Evolutionary conservation across 225 moss, liverwort and hornwort genomes (phyloP), one percentile per base, ranked within the genome.

Genomic region (Bryoerythrophyllum caledonicum): DNA sequence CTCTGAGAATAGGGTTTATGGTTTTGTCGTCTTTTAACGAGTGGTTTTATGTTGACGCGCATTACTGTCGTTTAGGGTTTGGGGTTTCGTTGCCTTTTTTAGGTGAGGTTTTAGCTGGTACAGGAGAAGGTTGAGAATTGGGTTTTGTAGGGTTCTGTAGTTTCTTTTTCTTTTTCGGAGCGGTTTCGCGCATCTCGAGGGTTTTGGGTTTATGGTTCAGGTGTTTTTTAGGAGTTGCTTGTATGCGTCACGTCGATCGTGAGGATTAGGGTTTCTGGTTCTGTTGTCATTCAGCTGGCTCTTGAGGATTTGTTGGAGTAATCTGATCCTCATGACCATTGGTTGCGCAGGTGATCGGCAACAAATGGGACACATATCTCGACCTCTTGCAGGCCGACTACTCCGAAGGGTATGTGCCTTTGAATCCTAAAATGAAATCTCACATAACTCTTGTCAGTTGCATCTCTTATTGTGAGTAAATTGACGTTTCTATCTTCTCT

Each of bases 301-400:
- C 20, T 2, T 15, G 17, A 48, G 48, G 5, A 6, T 49, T 74
- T 35, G 38, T 28, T 25, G 74, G 52, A 26, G 25, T n/a, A 12
- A 30, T 30, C 7, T 13, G 8, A 48, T 4, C 28, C 46, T 67
- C 24, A 6, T 48, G 54, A 24, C 16, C 52, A 40, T 63, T 74
- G 49, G 8, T 34, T 67, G 57, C 19, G 73, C 84, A 95, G 94
- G 93, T 95, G 65, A 95, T 93, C 30, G 93, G 93, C 46, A 93
- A 93, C 86, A 95, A 95, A 72, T 95, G 95, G 95, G 95, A 95
- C 65, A 93, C 93, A 0, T 93, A 95, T 71, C 84, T 95, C 3
- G 95, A 95, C 83, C 93, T 95, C 67, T 85, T 93, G 51, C 95
- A 95, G 75, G 95, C 95, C 8, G 95, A 95, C 65, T 95, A 93